Percentiles rank a stretch among this genome's conserved stretches.
Evolutionary conservation across 805 yeast species (phyloP).

Genomic region (Metschnikowia matae): DNA sequence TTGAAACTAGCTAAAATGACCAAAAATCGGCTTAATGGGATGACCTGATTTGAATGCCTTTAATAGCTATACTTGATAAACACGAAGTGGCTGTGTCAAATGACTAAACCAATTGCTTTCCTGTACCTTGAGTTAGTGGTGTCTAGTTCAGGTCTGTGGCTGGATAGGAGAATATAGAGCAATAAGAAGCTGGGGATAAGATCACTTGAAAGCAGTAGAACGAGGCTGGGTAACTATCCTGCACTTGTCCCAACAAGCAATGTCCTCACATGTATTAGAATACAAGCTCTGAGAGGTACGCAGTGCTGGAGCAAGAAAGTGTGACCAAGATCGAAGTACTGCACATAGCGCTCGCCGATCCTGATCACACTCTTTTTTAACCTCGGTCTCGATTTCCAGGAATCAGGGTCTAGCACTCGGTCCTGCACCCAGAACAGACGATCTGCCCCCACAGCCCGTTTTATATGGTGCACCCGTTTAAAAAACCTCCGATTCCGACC

Average conservation of each 20-base stretch:
- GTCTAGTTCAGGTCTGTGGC: not conserved
- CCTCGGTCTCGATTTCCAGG: too few species aligned
- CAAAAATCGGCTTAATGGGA: not conserved
- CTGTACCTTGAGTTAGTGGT: too few species aligned
- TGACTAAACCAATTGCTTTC: too few species aligned
- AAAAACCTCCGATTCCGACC: too few species aligned
- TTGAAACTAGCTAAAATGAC: not conserved
- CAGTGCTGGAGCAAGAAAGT: not conserved
- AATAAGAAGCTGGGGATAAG: not conserved
- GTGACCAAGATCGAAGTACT: slow-evolving; percentile 2
- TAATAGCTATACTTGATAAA: too few species aligned
- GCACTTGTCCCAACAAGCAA: not conserved
- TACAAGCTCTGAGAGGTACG: not conserved
- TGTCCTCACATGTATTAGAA: not conserved
- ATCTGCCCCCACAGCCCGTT: too few species aligned
- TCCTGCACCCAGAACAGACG: too few species aligned
- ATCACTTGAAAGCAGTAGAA: not conserved
- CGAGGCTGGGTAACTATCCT: not conserved
- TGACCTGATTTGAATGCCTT: too few species aligned
- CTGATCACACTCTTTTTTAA: not conserved
- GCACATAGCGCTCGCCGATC: slow-evolving; percentile 2
- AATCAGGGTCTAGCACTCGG: too few species aligned
- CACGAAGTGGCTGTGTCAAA: too few species aligned
- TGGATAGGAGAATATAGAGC: not conserved
- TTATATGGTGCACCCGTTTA: too few species aligned